Evolutionary conservation across 2,329 filamentous ascomycete genomes (phyloP).

Genomic region (Penicillium paneum): DNA sequence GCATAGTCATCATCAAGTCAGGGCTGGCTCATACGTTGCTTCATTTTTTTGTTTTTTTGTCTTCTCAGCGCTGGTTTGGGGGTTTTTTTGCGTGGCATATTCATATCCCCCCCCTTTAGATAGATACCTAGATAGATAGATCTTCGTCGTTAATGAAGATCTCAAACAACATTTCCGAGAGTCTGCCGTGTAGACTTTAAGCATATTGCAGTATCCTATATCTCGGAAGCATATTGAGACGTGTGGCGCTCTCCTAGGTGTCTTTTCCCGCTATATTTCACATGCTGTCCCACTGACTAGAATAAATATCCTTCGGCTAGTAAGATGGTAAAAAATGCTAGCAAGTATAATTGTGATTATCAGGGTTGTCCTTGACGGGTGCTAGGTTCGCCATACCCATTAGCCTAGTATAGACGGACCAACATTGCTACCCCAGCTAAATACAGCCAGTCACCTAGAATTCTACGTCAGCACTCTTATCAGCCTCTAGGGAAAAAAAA

Average conservation of each 20-base stretch:
- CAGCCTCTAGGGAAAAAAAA: neutral
- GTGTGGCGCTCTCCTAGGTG: neutral
- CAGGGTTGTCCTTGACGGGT: neutral
- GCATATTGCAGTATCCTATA: neutral
- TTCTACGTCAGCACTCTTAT: too few species aligned
- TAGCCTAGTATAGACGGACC: neutral
- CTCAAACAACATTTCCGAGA: neutral
- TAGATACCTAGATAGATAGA: conserved; percentile 26
- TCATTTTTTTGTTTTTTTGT: conserved; percentile 12
- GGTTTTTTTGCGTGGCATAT: conserved; percentile 6
- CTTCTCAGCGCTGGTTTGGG: conserved; percentile 10
- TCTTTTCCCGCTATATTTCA: neutral
- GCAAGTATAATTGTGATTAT: neutral
- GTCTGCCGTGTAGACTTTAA: neutral
- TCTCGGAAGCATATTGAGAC: neutral
- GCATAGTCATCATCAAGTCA: conserved; percentile 10
- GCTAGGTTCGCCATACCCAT: neutral
- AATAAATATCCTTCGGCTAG: neutral
- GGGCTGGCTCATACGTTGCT: conserved; percentile 6
- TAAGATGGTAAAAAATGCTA: neutral
- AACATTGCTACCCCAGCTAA: neutral
- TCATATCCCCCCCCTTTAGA: conserved; percentile 10
- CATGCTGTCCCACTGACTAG: neutral
- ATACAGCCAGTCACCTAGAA: neutral
- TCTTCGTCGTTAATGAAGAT: neutral